Evolutionary conservation across 2,329 filamentous ascomycete species (phyloP).

Genomic region (Colletotrichum godetiae): DNA sequence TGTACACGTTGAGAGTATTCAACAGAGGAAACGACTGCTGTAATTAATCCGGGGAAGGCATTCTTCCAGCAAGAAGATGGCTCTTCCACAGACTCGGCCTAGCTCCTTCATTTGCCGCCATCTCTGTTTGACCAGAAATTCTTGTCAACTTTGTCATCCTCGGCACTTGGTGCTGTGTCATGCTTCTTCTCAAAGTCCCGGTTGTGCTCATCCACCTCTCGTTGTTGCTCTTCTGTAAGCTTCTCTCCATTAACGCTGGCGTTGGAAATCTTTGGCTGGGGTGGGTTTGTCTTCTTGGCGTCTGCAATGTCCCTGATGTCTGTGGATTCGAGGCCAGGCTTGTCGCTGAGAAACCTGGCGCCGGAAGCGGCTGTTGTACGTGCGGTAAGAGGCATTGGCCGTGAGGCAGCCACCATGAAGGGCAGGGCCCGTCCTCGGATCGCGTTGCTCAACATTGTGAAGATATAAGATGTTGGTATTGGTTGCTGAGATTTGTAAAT

Average conservation of each 20-base stretch:
- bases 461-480: background rate
- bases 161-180: slow-evolving; percentile 55
- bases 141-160: slow-evolving; percentile 64
- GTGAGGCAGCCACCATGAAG: background rate
- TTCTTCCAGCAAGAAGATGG: background rate
- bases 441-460: slow-evolving; percentile 1
- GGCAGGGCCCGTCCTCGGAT: background rate
- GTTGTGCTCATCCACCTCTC: slow-evolving; percentile 70
- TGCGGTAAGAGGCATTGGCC: background rate
- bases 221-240: slow-evolving; percentile 62
- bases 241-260: slow-evolving; percentile 51
- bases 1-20: background rate
- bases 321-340: slow-evolving; percentile 23
- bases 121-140: slow-evolving; percentile 58
- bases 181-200: slow-evolving; percentile 66
- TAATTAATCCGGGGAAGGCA: background rate
- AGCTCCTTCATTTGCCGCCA: background rate
- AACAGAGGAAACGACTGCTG: background rate
- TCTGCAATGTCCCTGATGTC: slow-evolving; percentile 22
- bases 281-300: slow-evolving; percentile 43
- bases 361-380: background rate
- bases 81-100: background rate
- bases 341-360: slow-evolving; percentile 17
- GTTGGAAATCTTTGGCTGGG: slow-evolving; percentile 64
- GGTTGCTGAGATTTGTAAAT: no score